Evolutionary conservation across 371 early-diverging fungal species (phyloP).

Genomic region (Actinomortierella ambigua): DNA sequence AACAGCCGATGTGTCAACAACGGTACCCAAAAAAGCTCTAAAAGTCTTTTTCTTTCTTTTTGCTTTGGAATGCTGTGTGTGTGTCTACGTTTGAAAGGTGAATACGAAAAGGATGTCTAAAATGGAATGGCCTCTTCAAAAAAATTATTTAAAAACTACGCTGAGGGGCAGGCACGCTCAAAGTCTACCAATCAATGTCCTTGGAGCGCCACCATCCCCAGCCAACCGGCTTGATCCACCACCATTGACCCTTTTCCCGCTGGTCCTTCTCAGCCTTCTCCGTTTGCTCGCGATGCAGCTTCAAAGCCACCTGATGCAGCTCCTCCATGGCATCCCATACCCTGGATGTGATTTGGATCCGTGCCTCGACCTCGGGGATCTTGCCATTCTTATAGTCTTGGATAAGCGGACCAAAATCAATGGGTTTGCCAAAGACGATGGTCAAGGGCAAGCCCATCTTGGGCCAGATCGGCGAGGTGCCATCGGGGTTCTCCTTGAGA

Average conservation of each 20-base stretch:
- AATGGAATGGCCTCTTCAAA: no score
- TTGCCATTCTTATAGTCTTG: conserved; percentile 58
- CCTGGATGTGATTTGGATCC: conserved; percentile 61
- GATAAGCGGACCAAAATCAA: conserved; percentile 66
- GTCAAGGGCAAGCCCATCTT: conserved; percentile 53
- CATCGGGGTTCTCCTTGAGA: conserved; percentile 46
- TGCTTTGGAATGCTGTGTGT: no score
- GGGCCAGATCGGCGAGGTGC: conserved; percentile 48
- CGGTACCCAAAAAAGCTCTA: no score
- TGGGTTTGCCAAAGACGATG: conserved; percentile 69
- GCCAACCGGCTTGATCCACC: conserved; percentile 38
- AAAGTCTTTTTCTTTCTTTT: no score
- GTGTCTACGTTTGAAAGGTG: no score
- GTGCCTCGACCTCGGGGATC: conserved; percentile 56
- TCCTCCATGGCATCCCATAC: conserved; percentile 59
- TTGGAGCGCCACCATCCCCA: conserved; percentile 36
- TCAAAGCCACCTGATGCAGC: conserved; percentile 31
- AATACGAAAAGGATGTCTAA: no score
- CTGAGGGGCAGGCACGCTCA: no score
- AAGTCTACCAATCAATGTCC: no score
- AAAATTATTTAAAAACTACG: no score
- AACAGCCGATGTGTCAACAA: no score
- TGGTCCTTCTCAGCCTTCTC: conserved; percentile 21
- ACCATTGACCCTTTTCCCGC: conserved; percentile 31
- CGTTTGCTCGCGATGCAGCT: conserved; percentile 28